Percentiles rank a stretch among this genome's conserved stretches.
Conservation (phyloP, 768 basidiomycete species). For the Hebeloma cylindrosporum region DNA sequence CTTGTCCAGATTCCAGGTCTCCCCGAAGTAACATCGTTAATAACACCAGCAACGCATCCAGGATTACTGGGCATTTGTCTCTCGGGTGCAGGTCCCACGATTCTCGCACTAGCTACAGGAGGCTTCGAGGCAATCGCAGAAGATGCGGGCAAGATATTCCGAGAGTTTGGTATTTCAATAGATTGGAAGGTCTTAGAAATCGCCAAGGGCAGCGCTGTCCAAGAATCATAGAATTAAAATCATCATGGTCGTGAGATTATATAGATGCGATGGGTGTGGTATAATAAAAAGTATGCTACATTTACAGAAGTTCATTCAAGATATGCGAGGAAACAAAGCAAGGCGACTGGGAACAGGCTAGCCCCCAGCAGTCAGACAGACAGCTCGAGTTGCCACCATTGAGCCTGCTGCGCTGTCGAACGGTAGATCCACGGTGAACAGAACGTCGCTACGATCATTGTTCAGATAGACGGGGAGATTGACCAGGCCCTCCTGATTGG, state of each 20-base stretch:
- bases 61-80: constrained; percentile 97
- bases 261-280: constrained; percentile 15
- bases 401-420: constrained; percentile 67
- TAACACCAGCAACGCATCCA: constrained; percentile 87
- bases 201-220: constrained; percentile 41
- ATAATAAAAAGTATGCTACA: constrained; percentile 20
- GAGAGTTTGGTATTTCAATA: constrained; percentile 68
- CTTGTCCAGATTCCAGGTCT: constrained; percentile 90
- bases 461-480: constrained; percentile 94
- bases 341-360: constrained; percentile 29
- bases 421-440: constrained; percentile 87
- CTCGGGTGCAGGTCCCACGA: constrained; percentile 97
- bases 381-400: constrained; percentile 82
- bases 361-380: constrained; percentile 84
- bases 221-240: constrained; percentile 14
- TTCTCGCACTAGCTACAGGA: constrained; percentile 87
- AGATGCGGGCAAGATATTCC: constrained; percentile 76
- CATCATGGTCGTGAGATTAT: constrained; percentile 21
- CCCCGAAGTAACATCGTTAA: constrained; percentile 83
- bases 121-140: constrained; percentile 85
- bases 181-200: constrained; percentile 89
- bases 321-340: constrained; percentile 1
- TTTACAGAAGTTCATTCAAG: constrained; percentile 17
- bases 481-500: constrained; percentile 46
- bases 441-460: constrained; percentile 80